Evolutionary conservation across 1,284 basidiomycete species (phyloP).

Genomic region (Cutaneotrichosporon sp.): DNA sequence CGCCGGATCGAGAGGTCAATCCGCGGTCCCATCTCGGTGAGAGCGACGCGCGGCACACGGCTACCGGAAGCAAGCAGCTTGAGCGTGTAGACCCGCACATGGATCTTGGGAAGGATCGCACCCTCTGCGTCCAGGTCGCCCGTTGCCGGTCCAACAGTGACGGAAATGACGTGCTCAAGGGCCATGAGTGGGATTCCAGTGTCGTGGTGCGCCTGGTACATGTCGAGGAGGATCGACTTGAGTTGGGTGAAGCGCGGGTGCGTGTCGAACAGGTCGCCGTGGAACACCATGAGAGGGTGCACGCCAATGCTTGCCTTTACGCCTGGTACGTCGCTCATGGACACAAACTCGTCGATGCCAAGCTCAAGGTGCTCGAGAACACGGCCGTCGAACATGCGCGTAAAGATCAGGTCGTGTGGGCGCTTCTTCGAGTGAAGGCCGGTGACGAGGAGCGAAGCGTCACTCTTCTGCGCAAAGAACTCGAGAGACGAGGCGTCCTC

Average conservation of each 20-base stretch:
- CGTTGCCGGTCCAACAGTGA: slow-evolving; percentile 66
- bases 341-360: slow-evolving; percentile 74
- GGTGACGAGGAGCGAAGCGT: slow-evolving; percentile 85
- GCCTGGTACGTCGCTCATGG: slow-evolving; percentile 81
- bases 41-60: slow-evolving; percentile 73
- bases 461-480: slow-evolving; percentile 94
- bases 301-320: slow-evolving; percentile 87
- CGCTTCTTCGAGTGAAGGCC: slow-evolving; percentile 94
- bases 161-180: slow-evolving; percentile 86
- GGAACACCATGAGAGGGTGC: slow-evolving; percentile 92
- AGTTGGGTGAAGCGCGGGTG: slow-evolving; percentile 88
- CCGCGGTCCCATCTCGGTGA: slow-evolving; percentile 86
- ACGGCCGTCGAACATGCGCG: slow-evolving; percentile 80
- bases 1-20: slow-evolving; percentile 81
- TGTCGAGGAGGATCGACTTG: slow-evolving; percentile 84
- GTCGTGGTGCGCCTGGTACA: slow-evolving; percentile 82
- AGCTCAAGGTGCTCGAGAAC: slow-evolving; percentile 95
- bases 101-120: slow-evolving; percentile 67
- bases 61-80: slow-evolving; percentile 70
- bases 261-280: slow-evolving; percentile 86
- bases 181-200: slow-evolving; percentile 80
- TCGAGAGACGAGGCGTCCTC: slow-evolving; percentile 78
- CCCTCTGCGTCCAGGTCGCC: slow-evolving; percentile 46
- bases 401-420: slow-evolving; percentile 82
- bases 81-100: slow-evolving; percentile 84